Base-by-base conservation (phyloP, 2,329 filamentous ascomycete species). In the Xylariales sp. region DNA sequence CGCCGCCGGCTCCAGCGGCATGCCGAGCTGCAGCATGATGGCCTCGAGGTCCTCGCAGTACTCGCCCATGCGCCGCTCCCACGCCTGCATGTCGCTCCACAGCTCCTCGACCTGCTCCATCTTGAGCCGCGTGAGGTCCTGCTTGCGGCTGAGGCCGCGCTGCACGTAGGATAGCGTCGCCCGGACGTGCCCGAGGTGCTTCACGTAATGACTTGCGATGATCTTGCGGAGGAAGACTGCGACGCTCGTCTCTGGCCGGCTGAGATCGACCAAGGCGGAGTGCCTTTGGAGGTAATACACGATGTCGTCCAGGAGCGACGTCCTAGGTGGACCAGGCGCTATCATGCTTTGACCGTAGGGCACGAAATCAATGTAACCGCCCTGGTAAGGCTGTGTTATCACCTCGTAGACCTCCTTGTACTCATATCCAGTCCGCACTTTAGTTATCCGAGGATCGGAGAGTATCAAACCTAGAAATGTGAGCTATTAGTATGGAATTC, bases 51-150 rank as follows among this genome's bases (percentile, higher is more conserved):
- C 49, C 24, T 52, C 48, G 29, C 44, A 41, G 37, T 53, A 53
- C 33, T 53, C 49, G 16, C 46, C 50, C 40, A 47, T 49, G 15
- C 52, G 46, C 15, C 52, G 43, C 37, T 53, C 46, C 45, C 46
- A 51, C 5, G 48, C 47, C 35, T 54, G 52, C 28, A 44, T 44
- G 31, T 54, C 52, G 37, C 49, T 50, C 51, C 51, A 54, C 18
- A 50, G 41, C 14, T 47, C 48, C 47, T 54, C 52, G 4, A 51
- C 49, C 43, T 49, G 44, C 15, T 40, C 40, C 38, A 49, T 41
- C 18, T 40, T 37, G 7, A 49, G 27, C 10, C 25, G 11, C 0
- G 48, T 43, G 8, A 53, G 42, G 35, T 54, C 51, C 30, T 47
- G 46, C 38, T 49, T 51, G 36, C 52, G 48, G 29, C 41, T 47